Conservation (phyloP, 2,329 filamentous ascomycete species). For the Tricladium varicosporioides region DNA sequence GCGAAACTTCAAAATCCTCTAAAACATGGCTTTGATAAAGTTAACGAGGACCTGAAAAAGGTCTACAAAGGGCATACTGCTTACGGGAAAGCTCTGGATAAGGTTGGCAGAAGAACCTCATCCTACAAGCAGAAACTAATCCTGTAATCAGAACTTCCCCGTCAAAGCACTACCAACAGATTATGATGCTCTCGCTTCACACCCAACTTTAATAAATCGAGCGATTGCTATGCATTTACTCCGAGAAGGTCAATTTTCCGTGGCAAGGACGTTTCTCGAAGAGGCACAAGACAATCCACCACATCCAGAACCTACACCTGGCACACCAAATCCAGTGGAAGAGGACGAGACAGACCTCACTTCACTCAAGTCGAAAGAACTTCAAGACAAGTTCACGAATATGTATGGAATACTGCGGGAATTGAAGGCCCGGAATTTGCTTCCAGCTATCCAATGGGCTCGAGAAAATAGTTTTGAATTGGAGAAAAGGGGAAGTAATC, state of each 20-base stretch:
- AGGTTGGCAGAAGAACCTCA: conserved; percentile 46
- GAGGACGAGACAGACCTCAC: conserved; percentile 44
- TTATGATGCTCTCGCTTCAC: conserved; percentile 74
- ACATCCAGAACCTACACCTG: conserved; percentile 35
- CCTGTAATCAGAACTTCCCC: conserved; percentile 29
- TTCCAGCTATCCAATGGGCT: conserved; percentile 87
- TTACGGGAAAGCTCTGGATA: conserved; percentile 83
- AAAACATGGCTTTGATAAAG: conserved; percentile 74
- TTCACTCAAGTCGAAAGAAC: conserved; percentile 59
- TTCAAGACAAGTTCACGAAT: conserved; percentile 78
- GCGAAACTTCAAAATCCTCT: conserved; percentile 84
- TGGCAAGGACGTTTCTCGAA: conserved; percentile 79
- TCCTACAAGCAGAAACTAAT: conserved; percentile 9
- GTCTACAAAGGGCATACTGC: conserved; percentile 79
- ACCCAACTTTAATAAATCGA: conserved; percentile 78
- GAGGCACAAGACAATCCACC: conserved; percentile 58
- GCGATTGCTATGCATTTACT: conserved; percentile 96
- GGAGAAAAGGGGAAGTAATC: conserved; percentile 80
- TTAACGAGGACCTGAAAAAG: conserved; percentile 79
- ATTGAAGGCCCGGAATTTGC: conserved; percentile 70
- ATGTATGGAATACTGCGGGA: conserved; percentile 90
- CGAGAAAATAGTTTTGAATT: conserved; percentile 66
- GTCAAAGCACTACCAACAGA: conserved; percentile 69
- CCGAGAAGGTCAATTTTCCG: conserved; percentile 87
- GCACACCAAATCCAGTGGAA: conserved; percentile 33